phyloP scores from a whole-genome alignment of 1,139 yeast genomes.

The Yamadazyma dushanensis region DNA sequence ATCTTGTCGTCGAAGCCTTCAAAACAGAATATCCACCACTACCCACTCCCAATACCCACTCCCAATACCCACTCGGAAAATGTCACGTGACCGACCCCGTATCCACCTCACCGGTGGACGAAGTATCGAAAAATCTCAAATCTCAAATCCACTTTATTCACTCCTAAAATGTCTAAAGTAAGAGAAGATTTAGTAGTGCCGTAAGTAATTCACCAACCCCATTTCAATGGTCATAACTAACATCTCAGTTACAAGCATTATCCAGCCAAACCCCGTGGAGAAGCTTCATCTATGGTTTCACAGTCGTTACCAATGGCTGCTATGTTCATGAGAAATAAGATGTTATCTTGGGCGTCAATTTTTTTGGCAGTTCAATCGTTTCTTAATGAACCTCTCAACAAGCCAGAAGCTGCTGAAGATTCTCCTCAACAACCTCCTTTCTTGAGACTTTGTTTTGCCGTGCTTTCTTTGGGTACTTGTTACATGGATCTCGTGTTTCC shows the following conservation, averaged over 20 bases:
- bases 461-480: slow-evolving; percentile 49
- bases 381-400: slow-evolving; percentile 49
- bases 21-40: no score
- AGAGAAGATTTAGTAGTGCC: slow-evolving; percentile 43
- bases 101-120: slow-evolving; percentile 8
- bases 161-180: slow-evolving; percentile 20
- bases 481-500: slow-evolving; percentile 53
- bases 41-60: no score
- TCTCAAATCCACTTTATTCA: no score
- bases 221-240: no score
- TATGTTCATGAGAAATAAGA: slow-evolving; percentile 54
- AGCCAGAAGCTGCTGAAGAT: slow-evolving; percentile 23
- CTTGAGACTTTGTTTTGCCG: slow-evolving; percentile 46
- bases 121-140: no score
- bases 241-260: slow-evolving; percentile 43
- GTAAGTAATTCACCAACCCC: slow-evolving; percentile 21
- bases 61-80: no score
- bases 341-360: slow-evolving; percentile 58
- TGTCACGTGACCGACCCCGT: slow-evolving; percentile 12
- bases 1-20: no score
- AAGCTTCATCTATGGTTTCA: slow-evolving; percentile 47
- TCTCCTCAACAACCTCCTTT: slow-evolving; percentile 37
- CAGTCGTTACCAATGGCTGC: slow-evolving; percentile 73
- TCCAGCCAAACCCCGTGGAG: slow-evolving; percentile 49
- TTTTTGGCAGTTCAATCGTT: slow-evolving; percentile 52